Conservation (phyloP, 2,329 filamentous ascomycete genomes). For the Penicillium italicum region DNA sequence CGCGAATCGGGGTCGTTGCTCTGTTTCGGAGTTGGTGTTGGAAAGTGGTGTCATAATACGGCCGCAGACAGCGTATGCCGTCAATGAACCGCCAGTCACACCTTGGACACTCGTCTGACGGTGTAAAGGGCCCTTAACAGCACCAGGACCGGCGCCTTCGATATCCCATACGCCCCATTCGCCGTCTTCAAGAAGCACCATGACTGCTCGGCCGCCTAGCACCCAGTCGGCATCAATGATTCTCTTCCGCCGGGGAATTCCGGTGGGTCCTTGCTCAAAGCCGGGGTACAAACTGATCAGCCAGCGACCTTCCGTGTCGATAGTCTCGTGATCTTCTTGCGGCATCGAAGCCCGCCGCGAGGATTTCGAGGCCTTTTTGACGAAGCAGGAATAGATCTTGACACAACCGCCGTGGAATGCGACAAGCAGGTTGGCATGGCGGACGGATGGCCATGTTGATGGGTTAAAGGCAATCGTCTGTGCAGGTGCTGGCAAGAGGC, state of each 20-base stretch:
- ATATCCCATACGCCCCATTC: conserved; percentile 52
- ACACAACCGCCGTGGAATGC: conserved; percentile 54
- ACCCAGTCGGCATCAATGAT: conserved; percentile 48
- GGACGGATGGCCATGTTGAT: conserved; percentile 49
- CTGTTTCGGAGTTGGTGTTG: conserved; percentile 25
- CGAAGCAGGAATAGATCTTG: conserved; percentile 56
- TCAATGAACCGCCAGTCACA: conserved; percentile 41
- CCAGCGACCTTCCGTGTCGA: conserved; percentile 41
- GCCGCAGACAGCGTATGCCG: conserved; percentile 42
- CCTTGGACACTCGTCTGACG: conserved; percentile 39
- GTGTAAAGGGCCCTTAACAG: conserved; percentile 38
- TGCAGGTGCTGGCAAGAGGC: conserved; percentile 49
- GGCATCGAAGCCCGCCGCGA: conserved; percentile 29
- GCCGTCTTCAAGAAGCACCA: conserved; percentile 46
- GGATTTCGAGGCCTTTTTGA: conserved; percentile 25
- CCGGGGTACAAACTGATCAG: conserved; percentile 44
- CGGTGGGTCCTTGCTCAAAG: conserved; percentile 35
- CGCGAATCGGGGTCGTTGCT: conserved; percentile 40
- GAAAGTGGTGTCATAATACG: conserved; percentile 33
- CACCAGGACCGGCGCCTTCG: conserved; percentile 44
- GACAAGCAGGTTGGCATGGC: conserved; percentile 55
- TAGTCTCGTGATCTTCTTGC: conserved; percentile 31
- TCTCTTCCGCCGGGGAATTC: conserved; percentile 37
- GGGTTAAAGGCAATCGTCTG: conserved; percentile 54
- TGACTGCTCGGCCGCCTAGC: conserved; percentile 43